Base-by-base conservation (phyloP, 805 yeast species). In the Metschnikowia bowlesiae region DNA sequence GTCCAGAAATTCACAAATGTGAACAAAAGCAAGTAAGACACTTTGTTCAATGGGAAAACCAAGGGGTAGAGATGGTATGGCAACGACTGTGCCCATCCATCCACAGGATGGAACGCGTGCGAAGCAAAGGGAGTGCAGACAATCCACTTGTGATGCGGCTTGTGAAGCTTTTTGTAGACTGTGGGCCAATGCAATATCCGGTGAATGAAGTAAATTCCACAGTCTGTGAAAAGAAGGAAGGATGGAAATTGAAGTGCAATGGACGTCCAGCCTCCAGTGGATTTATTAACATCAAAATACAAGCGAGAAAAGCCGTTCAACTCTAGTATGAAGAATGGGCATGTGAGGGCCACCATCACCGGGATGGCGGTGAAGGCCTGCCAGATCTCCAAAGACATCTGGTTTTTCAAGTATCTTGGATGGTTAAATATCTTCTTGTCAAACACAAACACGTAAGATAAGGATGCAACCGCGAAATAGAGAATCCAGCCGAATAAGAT, bases 111-210 rank as follows among this genome's bases (percentile, higher is more conserved):
- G 89, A 94, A 94, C 28, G 98, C 97, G 65, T 91, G 97, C 8
- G 96, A 89, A 0, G 99, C 99, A 72, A 86, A 94, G 40, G 99
- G 99, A 8, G 99, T 92, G 54, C 98, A 92, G 38, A 94, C 97
- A 59, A 94, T 83, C 99, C 99, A 94, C 73, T 94, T 94, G 79
- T 94, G 99, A 70, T 94, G 99, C 10, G 97, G 97, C 74, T 94
- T 94, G 75, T 94, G 99, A 54, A 94, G 74, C 28, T 62, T 68
- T 74, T 86, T 91, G 81, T 94, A 94, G 38, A 94, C 85, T 14
- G 76, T 59, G 22, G 97, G 97, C 89, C 94, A 89, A 68, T 94
- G 99, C 63, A 94, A 78, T 80, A 88, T 81, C 66, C 98, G 83
- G 73, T 94, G 99, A 60, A 90, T 85, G 63, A 87, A 76, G 68